Base-by-base conservation (phyloP, 2,329 filamentous ascomycete genomes). In the Chaetomiaceae sp. region DNA sequence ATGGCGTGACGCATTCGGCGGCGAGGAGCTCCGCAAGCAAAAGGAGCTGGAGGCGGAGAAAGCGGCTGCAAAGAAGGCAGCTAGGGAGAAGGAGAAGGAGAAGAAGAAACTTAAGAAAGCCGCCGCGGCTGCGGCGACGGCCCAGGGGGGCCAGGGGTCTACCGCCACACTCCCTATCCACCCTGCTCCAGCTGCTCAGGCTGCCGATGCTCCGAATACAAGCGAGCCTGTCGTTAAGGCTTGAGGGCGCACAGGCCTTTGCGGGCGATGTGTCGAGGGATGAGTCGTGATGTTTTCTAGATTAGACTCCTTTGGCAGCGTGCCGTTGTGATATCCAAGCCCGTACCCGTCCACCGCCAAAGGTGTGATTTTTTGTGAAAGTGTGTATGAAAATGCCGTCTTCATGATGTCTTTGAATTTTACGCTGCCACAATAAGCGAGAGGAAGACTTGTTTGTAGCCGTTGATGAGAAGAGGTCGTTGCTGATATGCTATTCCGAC, bases 1-100 rank as follows among this genome's bases (percentile, higher is more conserved):
- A 67, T 96, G 90, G 90, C 84, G 86, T 54, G 81, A 86, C 58
- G 79, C 81, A 61, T 96, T 85, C 61, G 83, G 89, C 58, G 76
- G 77, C n/a, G 75, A 77, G 63, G 75, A 78, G 64, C 75, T 84
- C 36, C 85, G 85, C 64, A 86, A 87, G 64, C 84, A 87, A 60
- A 86, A 86, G 65, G 85, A 81, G 38, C 74, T 78, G 58, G 75
- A 73, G 45, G 72, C 73, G 2, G 73, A 73, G 55, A 77, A 77
- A 65, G 72, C 73, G 1, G 75, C 75, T 4, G 75, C 74, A 2
- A 78, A 78, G 67, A 77, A 77, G 64, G 73, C 73, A 3, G 72
- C 72, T 13, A 77, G 75, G 66, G 70, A 74, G 60, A 71, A 70
- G 57, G 75, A 78, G 61, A 77, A 77, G 70, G 73, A 76, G 58